Evolutionary conservation across 768 basidiomycete species (phyloP).

Genomic region (Trametes sanguinea): DNA sequence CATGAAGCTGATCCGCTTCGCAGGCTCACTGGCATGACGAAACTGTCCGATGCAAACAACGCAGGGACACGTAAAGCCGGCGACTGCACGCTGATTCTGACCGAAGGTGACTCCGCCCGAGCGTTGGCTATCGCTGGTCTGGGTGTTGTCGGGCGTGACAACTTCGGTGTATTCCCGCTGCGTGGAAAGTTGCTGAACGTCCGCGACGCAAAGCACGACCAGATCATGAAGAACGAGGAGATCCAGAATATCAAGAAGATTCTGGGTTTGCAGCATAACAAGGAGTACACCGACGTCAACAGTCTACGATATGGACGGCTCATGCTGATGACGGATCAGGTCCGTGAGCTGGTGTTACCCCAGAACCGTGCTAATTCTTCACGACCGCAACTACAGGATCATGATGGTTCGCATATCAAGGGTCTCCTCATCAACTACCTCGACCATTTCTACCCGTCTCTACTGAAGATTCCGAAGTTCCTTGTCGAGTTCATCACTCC

Average conservation of each 20-base stretch:
- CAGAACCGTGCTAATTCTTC: background rate
- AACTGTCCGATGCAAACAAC: constrained; percentile 96
- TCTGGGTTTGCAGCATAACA: constrained; percentile 92
- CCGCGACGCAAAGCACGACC: constrained; percentile 92
- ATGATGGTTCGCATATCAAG: constrained; percentile 99
- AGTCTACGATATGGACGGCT: constrained; percentile 89
- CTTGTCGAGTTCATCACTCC: constrained; percentile 98
- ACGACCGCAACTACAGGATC: constrained; percentile 62
- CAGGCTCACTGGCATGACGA: constrained; percentile 88
- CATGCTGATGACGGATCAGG: constrained; percentile 99
- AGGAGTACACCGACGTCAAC: constrained; percentile 69
- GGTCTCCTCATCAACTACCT: constrained; percentile 98
- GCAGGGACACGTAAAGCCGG: constrained; percentile 83
- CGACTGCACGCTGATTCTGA: constrained; percentile 92
- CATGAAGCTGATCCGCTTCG: background rate
- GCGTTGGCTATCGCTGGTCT: constrained; percentile 94
- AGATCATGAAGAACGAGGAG: constrained; percentile 98
- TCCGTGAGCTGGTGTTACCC: constrained; percentile 36
- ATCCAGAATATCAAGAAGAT: constrained; percentile 98
- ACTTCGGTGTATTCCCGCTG: constrained; percentile 96
- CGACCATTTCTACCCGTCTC: constrained; percentile 94
- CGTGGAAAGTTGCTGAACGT: constrained; percentile 97
- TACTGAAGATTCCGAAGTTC: constrained; percentile 88
- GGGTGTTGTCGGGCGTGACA: constrained; percentile 91
- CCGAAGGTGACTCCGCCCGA: constrained; percentile 99